phyloP scores from a whole-genome alignment of 306 rosid species.

The Medicago lupulina region DNA sequence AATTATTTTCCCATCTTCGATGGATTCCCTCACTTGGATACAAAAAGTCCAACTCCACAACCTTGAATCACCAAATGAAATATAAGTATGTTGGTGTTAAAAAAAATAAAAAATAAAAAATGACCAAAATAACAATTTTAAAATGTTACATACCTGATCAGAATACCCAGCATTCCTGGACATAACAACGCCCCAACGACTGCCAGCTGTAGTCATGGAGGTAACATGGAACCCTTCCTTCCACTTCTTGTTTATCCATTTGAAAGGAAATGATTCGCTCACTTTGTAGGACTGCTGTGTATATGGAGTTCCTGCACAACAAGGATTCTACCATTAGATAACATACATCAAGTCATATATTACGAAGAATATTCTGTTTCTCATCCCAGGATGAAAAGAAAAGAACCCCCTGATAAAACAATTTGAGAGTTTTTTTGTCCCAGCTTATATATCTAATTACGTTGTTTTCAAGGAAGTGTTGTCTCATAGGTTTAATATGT shows the following conservation, averaged over 20 bases:
- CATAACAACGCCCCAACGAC: slow-evolving; percentile 97
- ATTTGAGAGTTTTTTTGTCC: not conserved
- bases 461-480: slow-evolving; percentile 3
- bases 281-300: slow-evolving; percentile 95
- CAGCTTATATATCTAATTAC: slow-evolving; percentile 8
- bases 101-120: not conserved
- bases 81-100: slow-evolving; percentile 7
- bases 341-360: slow-evolving; percentile 24
- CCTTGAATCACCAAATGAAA: slow-evolving; percentile 54
- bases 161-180: slow-evolving; percentile 94
- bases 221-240: slow-evolving; percentile 97
- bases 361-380: slow-evolving; percentile 10
- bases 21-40: slow-evolving; percentile 97
- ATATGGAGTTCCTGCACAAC: slow-evolving; percentile 75
- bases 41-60: slow-evolving; percentile 91
- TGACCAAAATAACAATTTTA: not conserved
- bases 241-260: slow-evolving; percentile 98
- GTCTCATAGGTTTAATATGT: not conserved
- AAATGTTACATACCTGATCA: slow-evolving; percentile 68
- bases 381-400: slow-evolving; percentile 5
- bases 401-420: slow-evolving; percentile 10
- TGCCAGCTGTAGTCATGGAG: slow-evolving; percentile 95
- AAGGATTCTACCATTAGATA: slow-evolving; percentile 32
- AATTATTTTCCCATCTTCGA: slow-evolving; percentile 88
- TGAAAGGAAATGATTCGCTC: slow-evolving; percentile 88